Conservation (phyloP, 371 early-diverging fungal species). For the Actinomortierella ambigua region DNA sequence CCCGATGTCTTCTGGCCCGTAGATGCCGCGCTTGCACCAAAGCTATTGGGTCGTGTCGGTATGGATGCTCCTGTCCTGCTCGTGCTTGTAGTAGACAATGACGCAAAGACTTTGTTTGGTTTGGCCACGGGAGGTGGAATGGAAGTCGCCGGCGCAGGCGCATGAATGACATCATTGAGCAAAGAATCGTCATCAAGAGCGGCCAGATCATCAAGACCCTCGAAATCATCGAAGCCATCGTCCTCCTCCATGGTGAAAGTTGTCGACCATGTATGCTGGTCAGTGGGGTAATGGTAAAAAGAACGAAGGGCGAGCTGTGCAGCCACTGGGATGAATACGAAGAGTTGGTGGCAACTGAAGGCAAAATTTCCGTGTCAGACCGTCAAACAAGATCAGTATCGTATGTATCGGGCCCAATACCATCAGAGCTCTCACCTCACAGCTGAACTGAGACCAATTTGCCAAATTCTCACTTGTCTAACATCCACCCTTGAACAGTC, state of each 20-base stretch:
- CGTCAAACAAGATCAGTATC: no score
- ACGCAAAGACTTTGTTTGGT: no score
- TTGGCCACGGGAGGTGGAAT: neutral
- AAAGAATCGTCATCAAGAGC: conserved; percentile 18
- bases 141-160: neutral
- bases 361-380: neutral
- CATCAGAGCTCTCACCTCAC: no score
- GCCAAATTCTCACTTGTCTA: no score
- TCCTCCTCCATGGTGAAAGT: neutral
- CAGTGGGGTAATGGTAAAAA: neutral
- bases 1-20: no score
- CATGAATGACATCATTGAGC: neutral
- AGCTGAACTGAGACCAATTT: no score
- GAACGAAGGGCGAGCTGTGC: neutral
- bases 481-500: no score
- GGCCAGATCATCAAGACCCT: conserved; percentile 4
- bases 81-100: no score
- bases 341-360: neutral
- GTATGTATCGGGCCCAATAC: no score
- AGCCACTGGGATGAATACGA: neutral
- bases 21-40: no score
- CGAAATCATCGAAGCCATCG: conserved; percentile 43
- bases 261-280: neutral
- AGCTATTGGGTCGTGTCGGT: no score
- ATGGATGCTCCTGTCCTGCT: no score